Base-by-base conservation (phyloP, 306 rosid genomes). In the Astragalus membranaceus region DNA sequence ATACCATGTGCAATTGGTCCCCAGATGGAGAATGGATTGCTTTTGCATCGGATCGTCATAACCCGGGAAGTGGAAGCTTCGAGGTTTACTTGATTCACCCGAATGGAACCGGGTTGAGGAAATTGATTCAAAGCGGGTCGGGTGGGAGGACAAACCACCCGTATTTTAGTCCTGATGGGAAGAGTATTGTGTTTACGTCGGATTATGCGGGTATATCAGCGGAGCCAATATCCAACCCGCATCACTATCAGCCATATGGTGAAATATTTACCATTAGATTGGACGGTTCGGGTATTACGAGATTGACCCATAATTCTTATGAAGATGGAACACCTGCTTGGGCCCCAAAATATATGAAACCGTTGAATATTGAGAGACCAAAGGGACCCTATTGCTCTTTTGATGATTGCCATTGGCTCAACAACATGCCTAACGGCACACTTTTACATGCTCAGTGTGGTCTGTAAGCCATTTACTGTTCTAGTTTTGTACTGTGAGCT, bases 311-410 rank as follows among this genome's bases (percentile, higher is more conserved):
- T 67, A 93, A 87, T 52, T 84, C 94, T 0, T 85, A 86, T 10
- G 97, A 93, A 79, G 92, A 93, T 65, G 98, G 97, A 61, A 93
- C 97, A 0, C 96, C 98, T 0, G 59, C 83, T 42, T 93, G 96
- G 98, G 72, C 85, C 0, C 85, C 86, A 0, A 81, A 57, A 9
- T 84, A 73, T 62, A 81, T 93, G 7, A 78, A 47, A 26, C 86
- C 96, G 0, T 56, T 52, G 0, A 74, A 87, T 50, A 88, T 90
- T 46, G 72, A 80, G 77, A 73, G 71, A 53, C 73, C 81, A 0
- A 73, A 74, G 15, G 86, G 85, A 35, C 76, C 83, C 1, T 77
- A 70, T 7, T 93, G 98, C 49, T 16, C 67, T 1, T 93, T 93
- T 36, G 90, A 81, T 0, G 97, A 93, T 61, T 78, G 87, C 30